Evolutionary conservation across 257 asterid genomes (phyloP).

Genomic region (Echium plantagineum): DNA sequence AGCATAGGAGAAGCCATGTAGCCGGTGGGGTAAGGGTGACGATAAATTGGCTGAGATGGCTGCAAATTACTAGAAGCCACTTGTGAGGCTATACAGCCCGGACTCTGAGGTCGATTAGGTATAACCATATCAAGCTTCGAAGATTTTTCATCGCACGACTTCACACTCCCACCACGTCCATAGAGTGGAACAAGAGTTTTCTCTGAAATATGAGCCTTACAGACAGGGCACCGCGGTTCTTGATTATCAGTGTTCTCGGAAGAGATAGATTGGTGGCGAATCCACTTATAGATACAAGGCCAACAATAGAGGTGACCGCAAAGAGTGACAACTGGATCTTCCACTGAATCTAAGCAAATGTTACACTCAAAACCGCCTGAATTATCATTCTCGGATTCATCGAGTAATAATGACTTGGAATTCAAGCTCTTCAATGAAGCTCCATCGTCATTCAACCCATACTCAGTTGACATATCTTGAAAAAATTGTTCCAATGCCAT

Average conservation of each 20-base stretch:
- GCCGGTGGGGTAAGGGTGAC: slow-evolving; percentile 11
- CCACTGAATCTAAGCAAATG: slow-evolving; percentile 58
- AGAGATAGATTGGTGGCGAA: slow-evolving; percentile 21
- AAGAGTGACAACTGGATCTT: slow-evolving; percentile 68
- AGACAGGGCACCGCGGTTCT: slow-evolving; percentile 61
- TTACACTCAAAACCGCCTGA: slow-evolving; percentile 59
- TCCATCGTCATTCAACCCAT: slow-evolving; percentile 12
- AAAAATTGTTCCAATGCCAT: slow-evolving; percentile 32
- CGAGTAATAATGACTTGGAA: slow-evolving; percentile 13
- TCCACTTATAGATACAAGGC: slow-evolving; percentile 86
- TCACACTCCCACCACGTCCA: slow-evolving; percentile 42
- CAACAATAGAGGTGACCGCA: slow-evolving; percentile 91
- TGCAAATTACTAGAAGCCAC: slow-evolving; percentile 1
- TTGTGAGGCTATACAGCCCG: slow-evolving; percentile 17
- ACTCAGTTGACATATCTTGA: slow-evolving; percentile 18
- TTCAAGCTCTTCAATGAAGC: slow-evolving; percentile 21
- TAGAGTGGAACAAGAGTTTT: slow-evolving; percentile 61
- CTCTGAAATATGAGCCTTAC: slow-evolving; percentile 48
- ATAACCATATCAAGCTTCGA: slow-evolving; percentile 24
- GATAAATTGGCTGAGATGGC: slow-evolving; percentile 26
- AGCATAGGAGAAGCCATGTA: slow-evolving; percentile 17
- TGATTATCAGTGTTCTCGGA: slow-evolving; percentile 22
- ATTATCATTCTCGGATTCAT: slow-evolving; percentile 23
- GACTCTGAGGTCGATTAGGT: slow-evolving; percentile 55
- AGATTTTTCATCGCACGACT: slow-evolving; percentile 20